A percentile compares a stretch with the other conserved stretches of the same genome.
phyloP scores from a whole-genome alignment of 805 yeast species.

The Ogataea ramenticola region DNA sequence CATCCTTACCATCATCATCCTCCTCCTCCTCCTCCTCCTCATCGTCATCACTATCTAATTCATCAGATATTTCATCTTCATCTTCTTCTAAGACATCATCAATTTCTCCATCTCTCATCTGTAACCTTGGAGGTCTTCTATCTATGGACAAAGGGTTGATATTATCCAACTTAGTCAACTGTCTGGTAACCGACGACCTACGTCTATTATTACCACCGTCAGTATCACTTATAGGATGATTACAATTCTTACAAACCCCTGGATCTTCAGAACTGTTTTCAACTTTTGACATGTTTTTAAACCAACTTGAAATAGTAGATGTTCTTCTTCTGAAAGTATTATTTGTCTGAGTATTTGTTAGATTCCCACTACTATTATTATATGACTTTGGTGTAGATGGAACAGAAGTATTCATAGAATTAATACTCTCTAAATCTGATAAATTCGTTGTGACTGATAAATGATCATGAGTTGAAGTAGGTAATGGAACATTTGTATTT shows the following conservation, averaged over 20 bases:
- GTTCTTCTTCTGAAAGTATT: neutral
- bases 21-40: too few species aligned
- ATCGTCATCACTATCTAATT: neutral
- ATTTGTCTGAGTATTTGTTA: neutral
- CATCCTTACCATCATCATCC: too few species aligned
- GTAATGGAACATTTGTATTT: neutral
- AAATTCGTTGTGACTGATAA: neutral
- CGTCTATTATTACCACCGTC: neutral
- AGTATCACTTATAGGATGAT: neutral
- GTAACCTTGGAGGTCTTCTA: neutral
- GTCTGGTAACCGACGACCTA: neutral
- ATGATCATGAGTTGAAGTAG: neutral
- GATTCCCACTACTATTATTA: too few species aligned
- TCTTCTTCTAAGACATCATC: neutral
- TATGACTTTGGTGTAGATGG: neutral
- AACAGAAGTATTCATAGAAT: neutral
- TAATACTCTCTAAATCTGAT: neutral
- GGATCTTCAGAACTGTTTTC: neutral
- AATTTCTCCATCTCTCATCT: neutral
- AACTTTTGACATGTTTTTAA: neutral
- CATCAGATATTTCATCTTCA: neutral
- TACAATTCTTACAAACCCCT: neutral
- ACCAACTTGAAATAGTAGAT: slow-evolving; percentile 1
- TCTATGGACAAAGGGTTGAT: neutral
- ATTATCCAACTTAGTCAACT: neutral